phyloP scores from a whole-genome alignment of 495 filamentous ascomycete species.

The Glarea lozoyensis region DNA sequence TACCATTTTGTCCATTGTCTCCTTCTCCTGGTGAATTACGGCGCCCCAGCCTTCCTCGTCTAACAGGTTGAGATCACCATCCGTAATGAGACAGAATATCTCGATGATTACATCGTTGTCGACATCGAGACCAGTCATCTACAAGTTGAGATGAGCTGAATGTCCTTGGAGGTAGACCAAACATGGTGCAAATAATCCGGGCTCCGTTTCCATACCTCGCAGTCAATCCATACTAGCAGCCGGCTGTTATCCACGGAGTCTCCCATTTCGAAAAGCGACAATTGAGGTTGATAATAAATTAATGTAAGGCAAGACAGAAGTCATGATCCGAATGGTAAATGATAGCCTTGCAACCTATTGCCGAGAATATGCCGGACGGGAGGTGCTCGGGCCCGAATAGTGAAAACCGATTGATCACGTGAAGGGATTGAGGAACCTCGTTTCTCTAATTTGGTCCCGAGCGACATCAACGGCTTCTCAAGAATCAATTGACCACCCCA shows the following conservation, averaged over 20 bases:
- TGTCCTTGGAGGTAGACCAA: background rate
- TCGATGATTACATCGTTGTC: slow-evolving; percentile 79
- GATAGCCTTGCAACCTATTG: background rate
- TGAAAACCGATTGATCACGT: slow-evolving; percentile 10
- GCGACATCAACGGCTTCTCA: slow-evolving; percentile 7
- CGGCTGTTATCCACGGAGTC: slow-evolving; percentile 10
- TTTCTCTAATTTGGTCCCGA: slow-evolving; percentile 7
- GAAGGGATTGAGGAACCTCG: background rate
- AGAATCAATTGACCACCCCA: slow-evolving; percentile 19
- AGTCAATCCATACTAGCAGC: slow-evolving; percentile 78
- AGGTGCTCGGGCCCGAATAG: too few relatives aligned
- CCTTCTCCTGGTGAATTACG: slow-evolving; percentile 66
- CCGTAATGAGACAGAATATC: slow-evolving; percentile 89
- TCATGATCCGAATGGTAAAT: too few relatives aligned
- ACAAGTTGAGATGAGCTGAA: background rate
- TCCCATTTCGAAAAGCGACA: background rate
- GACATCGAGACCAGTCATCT: slow-evolving; percentile 92
- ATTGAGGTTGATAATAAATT: background rate
- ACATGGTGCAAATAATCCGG: slow-evolving; percentile 12
- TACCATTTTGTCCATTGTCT: slow-evolving; percentile 64
- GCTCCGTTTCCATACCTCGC: slow-evolving; percentile 52
- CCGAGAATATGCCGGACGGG: too few relatives aligned
- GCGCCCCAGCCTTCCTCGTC: slow-evolving; percentile 72
- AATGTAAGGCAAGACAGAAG: background rate
- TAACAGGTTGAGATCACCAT: slow-evolving; percentile 63